Evolutionary conservation across 140 eudicot species (phyloP).

Genomic region (Erigeron philadelphicus): DNA sequence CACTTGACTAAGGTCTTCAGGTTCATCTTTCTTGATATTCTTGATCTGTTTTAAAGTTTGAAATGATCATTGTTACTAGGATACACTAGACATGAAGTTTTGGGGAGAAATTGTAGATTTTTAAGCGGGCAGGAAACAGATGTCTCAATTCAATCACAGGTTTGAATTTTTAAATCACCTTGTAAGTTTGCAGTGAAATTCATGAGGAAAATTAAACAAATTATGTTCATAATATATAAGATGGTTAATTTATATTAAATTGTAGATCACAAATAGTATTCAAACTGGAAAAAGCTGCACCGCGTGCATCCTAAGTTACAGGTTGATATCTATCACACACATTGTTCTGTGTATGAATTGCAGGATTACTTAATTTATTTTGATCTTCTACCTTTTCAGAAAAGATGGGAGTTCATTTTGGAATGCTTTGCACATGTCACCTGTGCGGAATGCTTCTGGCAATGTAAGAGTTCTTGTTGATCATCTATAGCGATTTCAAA

Average conservation of each 20-base stretch:
- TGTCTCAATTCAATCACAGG: constrained; percentile 53
- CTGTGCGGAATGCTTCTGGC: constrained; percentile 82
- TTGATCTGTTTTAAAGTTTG: background rate
- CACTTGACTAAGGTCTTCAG: background rate
- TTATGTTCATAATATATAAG: background rate
- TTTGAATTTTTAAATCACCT: constrained; percentile 26
- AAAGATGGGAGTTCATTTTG: constrained; percentile 69
- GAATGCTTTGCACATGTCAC: constrained; percentile 75
- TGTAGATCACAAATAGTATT: constrained; percentile 70
- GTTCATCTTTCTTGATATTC: background rate
- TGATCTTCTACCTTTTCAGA: constrained; percentile 39
- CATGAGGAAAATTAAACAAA: background rate
- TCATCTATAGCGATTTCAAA: background rate
- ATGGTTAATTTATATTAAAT: background rate
- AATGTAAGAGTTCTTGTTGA: constrained; percentile 43
- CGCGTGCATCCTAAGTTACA: constrained; percentile 77
- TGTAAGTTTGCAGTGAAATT: background rate
- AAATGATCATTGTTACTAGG: constrained; percentile 36
- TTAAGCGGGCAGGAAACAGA: constrained; percentile 73
- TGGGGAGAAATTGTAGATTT: constrained; percentile 72
- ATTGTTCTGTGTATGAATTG: background rate
- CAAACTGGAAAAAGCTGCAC: constrained; percentile 52
- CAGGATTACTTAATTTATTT: background rate
- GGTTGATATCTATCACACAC: constrained; percentile 37
- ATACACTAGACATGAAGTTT: constrained; percentile 66